Evolutionary conservation across 768 basidiomycete species (phyloP).

Genomic region (Serendipita sp.): DNA sequence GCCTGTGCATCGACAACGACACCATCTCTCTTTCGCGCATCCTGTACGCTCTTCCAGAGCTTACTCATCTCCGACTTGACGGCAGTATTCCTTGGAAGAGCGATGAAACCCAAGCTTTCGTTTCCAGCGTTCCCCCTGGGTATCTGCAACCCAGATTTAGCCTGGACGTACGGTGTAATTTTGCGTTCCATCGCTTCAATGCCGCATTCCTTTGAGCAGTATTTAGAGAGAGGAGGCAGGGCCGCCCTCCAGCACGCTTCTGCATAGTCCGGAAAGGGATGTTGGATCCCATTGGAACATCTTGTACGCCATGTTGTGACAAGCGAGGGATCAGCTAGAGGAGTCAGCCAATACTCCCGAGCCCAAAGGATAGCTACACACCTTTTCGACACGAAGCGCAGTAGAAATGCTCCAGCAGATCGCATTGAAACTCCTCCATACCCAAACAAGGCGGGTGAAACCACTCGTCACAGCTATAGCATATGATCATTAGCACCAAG

Average conservation of each 20-base stretch:
- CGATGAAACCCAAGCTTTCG: slow-evolving; percentile 8
- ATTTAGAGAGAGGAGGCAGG: slow-evolving; percentile 73
- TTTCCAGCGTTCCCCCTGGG: slow-evolving; percentile 2
- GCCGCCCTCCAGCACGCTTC: slow-evolving; percentile 64
- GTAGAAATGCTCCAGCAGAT: slow-evolving; percentile 83
- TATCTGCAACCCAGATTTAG: neutral
- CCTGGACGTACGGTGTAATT: neutral
- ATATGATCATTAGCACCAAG: neutral
- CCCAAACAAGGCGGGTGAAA: slow-evolving; percentile 76
- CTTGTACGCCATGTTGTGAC: slow-evolving; percentile 68
- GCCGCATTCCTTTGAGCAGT: slow-evolving; percentile 82
- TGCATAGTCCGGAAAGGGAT: slow-evolving; percentile 42
- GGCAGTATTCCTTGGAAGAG: neutral
- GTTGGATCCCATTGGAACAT: slow-evolving; percentile 52
- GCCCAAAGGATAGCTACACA: slow-evolving; percentile 17
- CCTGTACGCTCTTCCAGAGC: slow-evolving; percentile 61
- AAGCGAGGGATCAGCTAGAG: slow-evolving; percentile 40
- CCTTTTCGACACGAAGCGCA: slow-evolving; percentile 68
- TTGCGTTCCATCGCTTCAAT: slow-evolving; percentile 18
- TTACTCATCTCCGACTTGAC: slow-evolving; percentile 28
- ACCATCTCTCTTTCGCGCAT: slow-evolving; percentile 54
- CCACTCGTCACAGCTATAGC: slow-evolving; percentile 76
- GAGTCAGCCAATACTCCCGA: neutral
- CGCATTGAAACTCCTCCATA: slow-evolving; percentile 65
- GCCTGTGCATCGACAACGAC: slow-evolving; percentile 32